A percentile compares a stretch with the other conserved stretches of the same genome.
These are phyloP conservation scores for Hansenula sp. DNA, from an alignment of 1,139 yeast genomes.

Conservation along the genomic window DNA sequence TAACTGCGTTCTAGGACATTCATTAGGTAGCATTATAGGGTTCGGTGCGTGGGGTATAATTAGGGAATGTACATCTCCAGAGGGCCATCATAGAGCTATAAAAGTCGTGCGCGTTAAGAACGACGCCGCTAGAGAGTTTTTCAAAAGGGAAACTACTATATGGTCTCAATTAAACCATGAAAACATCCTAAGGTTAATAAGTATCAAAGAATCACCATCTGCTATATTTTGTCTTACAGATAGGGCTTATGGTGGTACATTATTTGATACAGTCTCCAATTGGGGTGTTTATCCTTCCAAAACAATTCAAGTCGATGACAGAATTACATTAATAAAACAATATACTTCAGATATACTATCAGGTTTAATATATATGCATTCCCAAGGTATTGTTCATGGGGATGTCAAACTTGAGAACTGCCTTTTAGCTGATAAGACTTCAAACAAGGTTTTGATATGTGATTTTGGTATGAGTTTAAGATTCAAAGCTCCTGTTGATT, in stretches of 20 bases:
- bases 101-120: constrained; percentile 65
- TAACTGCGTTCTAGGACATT: constrained; percentile 54
- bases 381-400: constrained; percentile 74
- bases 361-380: constrained; percentile 72
- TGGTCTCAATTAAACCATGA: constrained; percentile 72
- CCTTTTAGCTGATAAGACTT: constrained; percentile 42
- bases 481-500: constrained; percentile 27
- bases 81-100: constrained; percentile 59
- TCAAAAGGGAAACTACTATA: constrained; percentile 65
- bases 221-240: constrained; percentile 74
- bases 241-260: constrained; percentile 73
- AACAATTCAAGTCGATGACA: constrained; percentile 20
- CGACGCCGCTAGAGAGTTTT: constrained; percentile 42
- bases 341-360: constrained; percentile 51
- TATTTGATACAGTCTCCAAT: constrained; percentile 68
- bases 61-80: constrained; percentile 53
- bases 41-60: constrained; percentile 92
- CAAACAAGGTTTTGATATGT: constrained; percentile 48
- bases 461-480: constrained; percentile 81
- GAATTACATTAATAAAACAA: constrained; percentile 30
- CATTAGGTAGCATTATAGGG: constrained; percentile 75
- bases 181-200: constrained; percentile 58
- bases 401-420: constrained; percentile 89
- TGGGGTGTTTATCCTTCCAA: constrained; percentile 52
- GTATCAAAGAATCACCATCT: constrained; percentile 56